Conservation (phyloP, 768 basidiomycete genomes). For the Pleurotus salmoneostramineus region DNA sequence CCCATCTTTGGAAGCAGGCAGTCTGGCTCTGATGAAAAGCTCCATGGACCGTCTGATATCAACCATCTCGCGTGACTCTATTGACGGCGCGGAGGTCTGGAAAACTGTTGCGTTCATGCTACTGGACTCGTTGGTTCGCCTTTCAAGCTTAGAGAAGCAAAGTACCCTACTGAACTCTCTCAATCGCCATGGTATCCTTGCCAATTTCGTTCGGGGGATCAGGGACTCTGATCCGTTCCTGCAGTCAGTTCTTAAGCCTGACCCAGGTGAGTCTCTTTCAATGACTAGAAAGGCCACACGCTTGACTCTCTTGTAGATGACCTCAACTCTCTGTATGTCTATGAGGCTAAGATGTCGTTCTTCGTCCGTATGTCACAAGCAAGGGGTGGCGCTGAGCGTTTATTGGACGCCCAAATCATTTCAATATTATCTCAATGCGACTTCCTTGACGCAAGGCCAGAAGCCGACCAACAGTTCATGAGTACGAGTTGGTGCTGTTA, state of each 20-base stretch:
- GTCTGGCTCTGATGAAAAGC: constrained; percentile 61
- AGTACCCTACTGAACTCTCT: constrained; percentile 56
- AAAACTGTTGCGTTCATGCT: constrained; percentile 93
- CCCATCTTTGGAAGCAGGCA: constrained; percentile 51
- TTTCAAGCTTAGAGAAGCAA: constrained; percentile 69
- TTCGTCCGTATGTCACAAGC: constrained; percentile 83
- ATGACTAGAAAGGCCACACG: neutral
- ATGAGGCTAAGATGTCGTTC: constrained; percentile 91
- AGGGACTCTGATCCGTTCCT: constrained; percentile 79
- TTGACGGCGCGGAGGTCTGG: constrained; percentile 96
- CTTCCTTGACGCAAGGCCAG: constrained; percentile 81
- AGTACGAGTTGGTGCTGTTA: constrained; percentile 35
- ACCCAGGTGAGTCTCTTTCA: constrained; percentile 60
- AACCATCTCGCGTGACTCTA: constrained; percentile 82
- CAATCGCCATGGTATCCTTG: constrained; percentile 70
- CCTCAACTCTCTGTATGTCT: constrained; percentile 88
- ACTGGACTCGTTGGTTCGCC: constrained; percentile 73
- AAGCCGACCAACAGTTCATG: constrained; percentile 77
- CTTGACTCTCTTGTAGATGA: constrained; percentile 52
- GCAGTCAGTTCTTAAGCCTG: constrained; percentile 76
- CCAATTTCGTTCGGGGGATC: constrained; percentile 77
- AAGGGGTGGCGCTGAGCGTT: constrained; percentile 76
- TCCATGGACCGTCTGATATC: constrained; percentile 70
- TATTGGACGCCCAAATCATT: constrained; percentile 76
- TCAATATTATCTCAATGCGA: constrained; percentile 79